These are phyloP conservation scores for Mesostigma viride DNA, from an alignment of 139 green algal species.

Conservation along the genomic window DNA sequence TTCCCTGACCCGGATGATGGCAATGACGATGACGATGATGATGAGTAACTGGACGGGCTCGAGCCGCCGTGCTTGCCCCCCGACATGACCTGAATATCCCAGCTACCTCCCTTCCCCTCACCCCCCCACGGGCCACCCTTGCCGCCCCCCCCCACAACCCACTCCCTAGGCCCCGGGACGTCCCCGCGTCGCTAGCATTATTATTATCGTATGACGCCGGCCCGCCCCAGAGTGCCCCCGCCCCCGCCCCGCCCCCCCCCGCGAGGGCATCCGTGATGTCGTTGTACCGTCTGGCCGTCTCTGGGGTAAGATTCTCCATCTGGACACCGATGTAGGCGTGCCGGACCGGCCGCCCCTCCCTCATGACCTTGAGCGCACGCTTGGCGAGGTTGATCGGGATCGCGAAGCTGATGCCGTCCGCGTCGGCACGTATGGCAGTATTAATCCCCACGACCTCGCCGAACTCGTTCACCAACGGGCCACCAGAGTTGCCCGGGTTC, in stretches of 20 bases:
- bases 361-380: neutral
- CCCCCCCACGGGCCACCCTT: no score
- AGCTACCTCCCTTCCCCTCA: no score
- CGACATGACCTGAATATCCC: no score
- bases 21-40: neutral
- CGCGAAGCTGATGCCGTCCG: conserved; percentile 30
- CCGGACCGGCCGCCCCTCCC: neutral
- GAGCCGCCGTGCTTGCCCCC: no score
- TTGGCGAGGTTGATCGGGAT: conserved; percentile 15
- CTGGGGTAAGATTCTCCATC: neutral
- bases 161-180: no score
- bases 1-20: neutral
- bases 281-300: neutral
- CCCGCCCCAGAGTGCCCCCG: no score
- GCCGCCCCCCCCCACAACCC: no score
- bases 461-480: conserved; percentile 31
- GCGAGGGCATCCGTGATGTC: neutral
- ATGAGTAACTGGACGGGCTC: neutral
- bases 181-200: no score
- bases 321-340: conserved; percentile 9
- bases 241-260: no score
- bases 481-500: conserved; percentile 34
- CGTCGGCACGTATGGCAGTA: conserved; percentile 21
- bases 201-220: no score
- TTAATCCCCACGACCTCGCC: conserved; percentile 7